Conservation (phyloP, 2,329 filamentous ascomycete genomes). For the Drechslera avenae region DNA sequence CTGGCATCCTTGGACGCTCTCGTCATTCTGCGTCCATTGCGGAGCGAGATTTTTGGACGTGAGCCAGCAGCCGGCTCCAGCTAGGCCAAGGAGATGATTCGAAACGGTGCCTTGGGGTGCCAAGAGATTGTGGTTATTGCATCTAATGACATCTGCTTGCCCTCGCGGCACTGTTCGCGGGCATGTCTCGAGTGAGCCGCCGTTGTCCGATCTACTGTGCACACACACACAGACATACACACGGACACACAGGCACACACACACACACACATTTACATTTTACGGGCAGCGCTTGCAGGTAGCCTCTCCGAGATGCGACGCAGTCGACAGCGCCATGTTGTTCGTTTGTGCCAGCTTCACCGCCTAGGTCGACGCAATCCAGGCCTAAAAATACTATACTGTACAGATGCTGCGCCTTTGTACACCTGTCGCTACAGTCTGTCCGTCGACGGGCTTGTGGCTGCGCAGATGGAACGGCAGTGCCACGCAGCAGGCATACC, state of each 20-base stretch:
- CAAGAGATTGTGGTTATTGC: conserved; percentile 33
- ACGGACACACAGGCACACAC: too few species aligned
- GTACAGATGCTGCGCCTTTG: conserved; percentile 21
- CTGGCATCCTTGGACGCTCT: conserved; percentile 1
- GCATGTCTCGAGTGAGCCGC: conserved; percentile 1
- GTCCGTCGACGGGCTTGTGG: too few species aligned
- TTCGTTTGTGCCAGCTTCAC: conserved; percentile 27
- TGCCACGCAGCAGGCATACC: too few species aligned
- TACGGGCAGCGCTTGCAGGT: conserved; percentile 11
- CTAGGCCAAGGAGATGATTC: neutral
- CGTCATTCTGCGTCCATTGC: too few species aligned
- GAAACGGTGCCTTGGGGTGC: conserved; percentile 26
- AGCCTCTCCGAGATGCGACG: neutral
- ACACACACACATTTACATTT: too few species aligned
- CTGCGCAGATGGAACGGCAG: conserved; percentile 13
- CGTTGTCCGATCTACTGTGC: conserved; percentile 13
- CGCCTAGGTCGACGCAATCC: conserved; percentile 35
- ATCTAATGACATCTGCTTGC: conserved; percentile 1
- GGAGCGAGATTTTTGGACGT: too few species aligned
- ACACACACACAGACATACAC: neutral
- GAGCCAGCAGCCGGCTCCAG: neutral
- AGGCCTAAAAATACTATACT: conserved; percentile 39
- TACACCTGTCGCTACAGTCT: conserved; percentile 15
- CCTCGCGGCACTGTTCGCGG: conserved; percentile 7
- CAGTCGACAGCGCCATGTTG: neutral